Percentiles rank a stretch among this genome's conserved stretches.
These are phyloP conservation scores for Nannochloropsis gaditana DNA, from an alignment of 108 stramenopile genomes.

Conservation along the genomic window DNA sequence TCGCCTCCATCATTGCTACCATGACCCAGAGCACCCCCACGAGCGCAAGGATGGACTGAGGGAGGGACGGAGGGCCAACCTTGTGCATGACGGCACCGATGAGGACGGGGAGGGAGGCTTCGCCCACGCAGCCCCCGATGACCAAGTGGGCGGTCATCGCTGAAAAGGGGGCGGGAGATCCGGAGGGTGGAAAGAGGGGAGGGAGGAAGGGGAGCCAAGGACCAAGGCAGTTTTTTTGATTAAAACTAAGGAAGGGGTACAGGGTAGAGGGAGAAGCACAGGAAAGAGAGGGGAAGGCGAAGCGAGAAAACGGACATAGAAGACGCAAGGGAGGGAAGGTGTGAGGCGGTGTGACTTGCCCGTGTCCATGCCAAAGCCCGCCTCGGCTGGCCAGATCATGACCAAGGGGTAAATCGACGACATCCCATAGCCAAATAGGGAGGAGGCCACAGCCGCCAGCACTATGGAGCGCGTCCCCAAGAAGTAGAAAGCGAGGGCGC, in stretches of 20 bases:
- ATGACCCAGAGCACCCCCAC: neutral
- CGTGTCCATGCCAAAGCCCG: neutral
- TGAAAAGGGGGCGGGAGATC: too few relatives aligned
- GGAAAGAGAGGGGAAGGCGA: too few relatives aligned
- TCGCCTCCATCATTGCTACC: neutral
- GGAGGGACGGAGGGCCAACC: neutral
- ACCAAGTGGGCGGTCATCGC: neutral
- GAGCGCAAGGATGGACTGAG: neutral
- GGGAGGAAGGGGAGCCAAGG: too few relatives aligned
- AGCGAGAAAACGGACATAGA: too few relatives aligned
- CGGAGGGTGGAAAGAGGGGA: too few relatives aligned
- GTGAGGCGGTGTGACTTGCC: too few relatives aligned
- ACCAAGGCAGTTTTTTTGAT: too few relatives aligned
- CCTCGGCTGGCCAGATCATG: neutral
- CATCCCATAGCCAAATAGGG: neutral
- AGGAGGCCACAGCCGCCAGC: neutral
- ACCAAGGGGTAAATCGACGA: neutral
- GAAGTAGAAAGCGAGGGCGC: neutral
- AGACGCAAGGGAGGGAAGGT: too few relatives aligned
- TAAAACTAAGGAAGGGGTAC: too few relatives aligned
- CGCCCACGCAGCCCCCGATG: neutral
- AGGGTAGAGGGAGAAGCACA: too few relatives aligned
- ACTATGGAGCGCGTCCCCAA: neutral
- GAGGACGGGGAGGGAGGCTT: neutral
- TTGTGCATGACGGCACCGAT: neutral